A percentile compares a stretch with the other conserved stretches of the same genome.
phyloP scores from a whole-genome alignment of 768 basidiomycete genomes.

The Pulveroboletus sp. region DNA sequence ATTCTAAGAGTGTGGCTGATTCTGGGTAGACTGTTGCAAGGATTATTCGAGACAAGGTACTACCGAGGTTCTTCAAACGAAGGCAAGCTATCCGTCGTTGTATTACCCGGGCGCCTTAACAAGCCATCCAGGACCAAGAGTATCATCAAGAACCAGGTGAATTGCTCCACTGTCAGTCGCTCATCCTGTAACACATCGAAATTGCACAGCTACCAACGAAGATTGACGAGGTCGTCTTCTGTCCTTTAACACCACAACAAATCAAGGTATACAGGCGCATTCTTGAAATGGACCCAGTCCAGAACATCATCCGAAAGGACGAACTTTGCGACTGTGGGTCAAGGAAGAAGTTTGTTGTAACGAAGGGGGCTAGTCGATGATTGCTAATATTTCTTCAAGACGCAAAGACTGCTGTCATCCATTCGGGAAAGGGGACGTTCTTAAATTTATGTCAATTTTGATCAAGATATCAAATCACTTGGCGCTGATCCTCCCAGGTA shows the following conservation, averaged over 20 bases:
- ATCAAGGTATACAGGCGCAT: constrained; percentile 69
- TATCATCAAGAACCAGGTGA: constrained; percentile 65
- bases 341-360: constrained; percentile 42
- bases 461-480: constrained; percentile 89
- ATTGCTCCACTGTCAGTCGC: not conserved
- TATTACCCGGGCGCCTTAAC: not conserved
- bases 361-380: not conserved
- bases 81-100: constrained; percentile 40
- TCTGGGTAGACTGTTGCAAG: constrained; percentile 48
- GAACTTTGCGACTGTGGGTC: constrained; percentile 72
- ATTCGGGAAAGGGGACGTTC: constrained; percentile 46
- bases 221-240: constrained; percentile 89
- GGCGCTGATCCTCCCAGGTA: constrained; percentile 79
- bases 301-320: constrained; percentile 67
- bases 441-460: constrained; percentile 76
- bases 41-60: constrained; percentile 56
- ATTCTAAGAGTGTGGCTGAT: not conserved
- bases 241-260: constrained; percentile 74
- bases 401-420: constrained; percentile 56
- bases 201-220: constrained; percentile 72
- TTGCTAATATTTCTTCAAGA: constrained; percentile 33
- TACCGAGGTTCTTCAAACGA: constrained; percentile 82
- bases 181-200: not conserved
- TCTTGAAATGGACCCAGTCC: constrained; percentile 57
- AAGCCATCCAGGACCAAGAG: constrained; percentile 56